phyloP scores from a whole-genome alignment of 768 basidiomycete species.

The Strobilomyces dryophilus region DNA sequence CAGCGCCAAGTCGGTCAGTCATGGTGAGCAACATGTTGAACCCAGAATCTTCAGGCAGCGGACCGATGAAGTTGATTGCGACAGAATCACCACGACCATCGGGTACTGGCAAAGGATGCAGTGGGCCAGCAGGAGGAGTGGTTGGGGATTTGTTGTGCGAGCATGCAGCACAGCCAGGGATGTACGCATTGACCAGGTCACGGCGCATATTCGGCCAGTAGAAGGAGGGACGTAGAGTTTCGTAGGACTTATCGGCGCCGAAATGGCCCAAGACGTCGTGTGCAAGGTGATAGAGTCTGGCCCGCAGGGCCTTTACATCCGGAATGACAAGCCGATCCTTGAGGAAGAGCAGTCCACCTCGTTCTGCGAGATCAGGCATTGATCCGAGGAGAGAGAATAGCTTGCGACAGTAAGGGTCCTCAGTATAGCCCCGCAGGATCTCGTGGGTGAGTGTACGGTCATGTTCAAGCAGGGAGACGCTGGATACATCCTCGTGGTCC shows the following conservation, averaged over 20 bases:
- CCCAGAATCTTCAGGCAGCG: not conserved
- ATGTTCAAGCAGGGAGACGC: not conserved
- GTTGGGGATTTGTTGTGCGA: not conserved
- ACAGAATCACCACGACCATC: not conserved
- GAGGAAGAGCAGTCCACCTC: not conserved
- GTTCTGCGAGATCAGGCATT: not conserved
- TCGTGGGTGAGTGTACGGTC: not conserved
- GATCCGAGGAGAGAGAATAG: not conserved
- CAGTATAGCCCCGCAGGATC: not conserved
- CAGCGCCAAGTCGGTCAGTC: not conserved
- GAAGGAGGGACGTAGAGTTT: not conserved
- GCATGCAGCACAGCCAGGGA: not conserved
- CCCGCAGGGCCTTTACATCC: not conserved
- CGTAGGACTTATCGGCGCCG: not conserved
- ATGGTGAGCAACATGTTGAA: not conserved
- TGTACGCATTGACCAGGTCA: not conserved
- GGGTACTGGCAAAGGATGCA: not conserved
- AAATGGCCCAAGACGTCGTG: not conserved
- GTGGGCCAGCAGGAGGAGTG: not conserved
- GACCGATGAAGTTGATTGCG: not conserved
- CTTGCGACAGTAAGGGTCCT: not conserved
- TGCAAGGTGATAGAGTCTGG: not conserved
- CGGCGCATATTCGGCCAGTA: not conserved
- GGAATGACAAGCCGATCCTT: not conserved
- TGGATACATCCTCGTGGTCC: too few species aligned